Evolutionary conservation across 2,329 filamentous ascomycete species (phyloP), one percentile per base, ranked within the genome.

Genomic region (Cordyceps pruinosa): DNA sequence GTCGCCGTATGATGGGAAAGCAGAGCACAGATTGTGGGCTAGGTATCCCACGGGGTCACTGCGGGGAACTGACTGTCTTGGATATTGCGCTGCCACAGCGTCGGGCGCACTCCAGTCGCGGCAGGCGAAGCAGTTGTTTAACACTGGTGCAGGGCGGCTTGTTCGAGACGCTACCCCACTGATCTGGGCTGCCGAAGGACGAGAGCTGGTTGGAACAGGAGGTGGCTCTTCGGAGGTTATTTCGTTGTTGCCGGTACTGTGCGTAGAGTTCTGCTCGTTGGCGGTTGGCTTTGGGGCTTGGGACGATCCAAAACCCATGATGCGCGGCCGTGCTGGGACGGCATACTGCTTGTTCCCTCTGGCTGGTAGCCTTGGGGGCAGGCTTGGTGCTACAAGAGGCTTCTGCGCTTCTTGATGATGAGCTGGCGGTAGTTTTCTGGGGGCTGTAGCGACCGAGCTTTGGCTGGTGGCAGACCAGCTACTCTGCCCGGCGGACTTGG

Each of bases 61-160:
- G 19, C 77, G 74, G 4, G 90, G 90, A 19, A 97, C 79, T 1
- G 84, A 82, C 45, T 87, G 73, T 30, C 85, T 78, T 5, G 92
- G 90, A 66, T 90, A 91, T 62, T 84, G 85, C 6, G 88, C 81
- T 5, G 90, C 93, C 62, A 95, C 86, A 15, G 72, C 72, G 71
- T 97, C 94, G 0, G 90, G 87, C 0, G 74, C 84, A 7, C 89
- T 91, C 71, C 95, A 97, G 73, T 97, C 92, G 62, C 92, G 85
- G 69, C 94, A 97, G 58, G 84, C 75, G 53, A 96, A 78, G 69
- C 94, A 97, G n/a, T 72, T 69, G 30, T 66, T 64, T 17, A 65
- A 62, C 8, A 62, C 62, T 21, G 64, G 61, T 13, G 68, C 56
- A 15, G 65, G 65, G 10, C 67, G 59, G 13, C 66, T 61, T 13